Conservation (phyloP, 2,329 filamentous ascomycete genomes). For the Hypoxylon sp. region DNA sequence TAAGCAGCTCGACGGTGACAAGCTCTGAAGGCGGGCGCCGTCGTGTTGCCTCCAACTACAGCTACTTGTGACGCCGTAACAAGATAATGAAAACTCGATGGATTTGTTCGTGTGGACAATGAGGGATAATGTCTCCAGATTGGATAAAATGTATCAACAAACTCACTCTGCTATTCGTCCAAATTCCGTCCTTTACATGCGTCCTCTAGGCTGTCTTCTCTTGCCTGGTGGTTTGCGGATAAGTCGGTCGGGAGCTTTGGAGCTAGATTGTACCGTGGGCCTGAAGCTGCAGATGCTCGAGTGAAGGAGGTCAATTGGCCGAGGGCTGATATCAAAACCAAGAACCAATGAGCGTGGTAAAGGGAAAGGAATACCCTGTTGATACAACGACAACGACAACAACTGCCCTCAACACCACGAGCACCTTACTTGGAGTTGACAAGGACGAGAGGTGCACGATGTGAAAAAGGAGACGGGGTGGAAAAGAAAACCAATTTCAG, state of each 20-base stretch:
- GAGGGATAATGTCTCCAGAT: not conserved
- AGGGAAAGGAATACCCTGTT: slow-evolving; percentile 23
- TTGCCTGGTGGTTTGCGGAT: slow-evolving; percentile 24
- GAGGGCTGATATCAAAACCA: slow-evolving; percentile 23
- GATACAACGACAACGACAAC: slow-evolving; percentile 30
- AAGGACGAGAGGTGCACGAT: slow-evolving; percentile 35
- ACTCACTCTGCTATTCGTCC: slow-evolving; percentile 24
- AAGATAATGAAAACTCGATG: slow-evolving; percentile 9
- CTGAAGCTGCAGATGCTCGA: slow-evolving; percentile 16
- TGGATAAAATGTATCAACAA: slow-evolving; percentile 6
- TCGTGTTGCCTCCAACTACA: not conserved
- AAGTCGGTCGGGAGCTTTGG: slow-evolving; percentile 25
- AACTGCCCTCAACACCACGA: slow-evolving; percentile 33
- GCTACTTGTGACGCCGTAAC: not conserved
- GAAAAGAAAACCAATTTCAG: slow-evolving; percentile 37
- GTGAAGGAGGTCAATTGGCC: slow-evolving; percentile 29
- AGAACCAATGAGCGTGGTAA: slow-evolving; percentile 31
- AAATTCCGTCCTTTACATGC: slow-evolving; percentile 5
- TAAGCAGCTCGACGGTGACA: not conserved
- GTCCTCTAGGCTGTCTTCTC: slow-evolving; percentile 6
- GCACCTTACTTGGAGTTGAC: slow-evolving; percentile 30
- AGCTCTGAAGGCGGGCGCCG: slow-evolving; percentile 13
- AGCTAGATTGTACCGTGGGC: slow-evolving; percentile 25
- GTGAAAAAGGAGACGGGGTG: slow-evolving; percentile 25
- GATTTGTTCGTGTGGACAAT: slow-evolving; percentile 1